These are phyloP conservation scores for Brettanomyces custersianus DNA, from an alignment of 805 yeast species.

Conservation along the genomic window DNA sequence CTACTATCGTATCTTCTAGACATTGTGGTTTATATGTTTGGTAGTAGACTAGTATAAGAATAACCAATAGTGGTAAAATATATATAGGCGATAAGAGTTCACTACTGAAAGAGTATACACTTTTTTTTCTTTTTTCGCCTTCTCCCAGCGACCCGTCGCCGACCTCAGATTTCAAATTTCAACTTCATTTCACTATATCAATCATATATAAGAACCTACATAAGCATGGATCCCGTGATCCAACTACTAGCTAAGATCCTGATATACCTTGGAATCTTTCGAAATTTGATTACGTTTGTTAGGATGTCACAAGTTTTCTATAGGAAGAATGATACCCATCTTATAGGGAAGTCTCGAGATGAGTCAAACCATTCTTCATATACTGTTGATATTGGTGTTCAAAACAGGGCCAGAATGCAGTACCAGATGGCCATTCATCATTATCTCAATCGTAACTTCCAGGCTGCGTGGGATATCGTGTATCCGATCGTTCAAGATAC, in stretches of 20 bases:
- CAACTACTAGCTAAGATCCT: too few species aligned
- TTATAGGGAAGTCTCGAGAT: neutral
- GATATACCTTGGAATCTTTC: slow-evolving; percentile 1
- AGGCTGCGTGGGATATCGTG: slow-evolving; percentile 19
- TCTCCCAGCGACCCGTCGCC: too few species aligned
- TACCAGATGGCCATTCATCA: slow-evolving; percentile 34
- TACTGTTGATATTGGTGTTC: slow-evolving; percentile 9
- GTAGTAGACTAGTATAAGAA: too few species aligned
- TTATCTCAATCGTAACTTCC: slow-evolving; percentile 28
- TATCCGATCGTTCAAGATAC: slow-evolving; percentile 7
- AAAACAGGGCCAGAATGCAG: slow-evolving; percentile 14
- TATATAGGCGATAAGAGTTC: too few species aligned
- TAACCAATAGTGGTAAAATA: too few species aligned
- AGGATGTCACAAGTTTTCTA: slow-evolving; percentile 1
- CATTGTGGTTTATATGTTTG: slow-evolving; percentile 27
- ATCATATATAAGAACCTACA: too few species aligned
- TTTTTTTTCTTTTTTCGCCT: too few species aligned
- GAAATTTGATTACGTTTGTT: slow-evolving; percentile 1
- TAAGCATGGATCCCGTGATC: too few species aligned
- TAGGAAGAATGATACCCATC: neutral
- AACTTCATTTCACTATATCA: too few species aligned
- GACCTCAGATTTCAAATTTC: too few species aligned
- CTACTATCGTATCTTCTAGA: slow-evolving; percentile 99
- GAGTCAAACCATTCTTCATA: slow-evolving; percentile 1
- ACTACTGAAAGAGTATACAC: too few species aligned